These are phyloP conservation scores for Dactylellina leptospora DNA, from an alignment of 2,329 filamentous ascomycete species.

Conservation along the genomic window DNA sequence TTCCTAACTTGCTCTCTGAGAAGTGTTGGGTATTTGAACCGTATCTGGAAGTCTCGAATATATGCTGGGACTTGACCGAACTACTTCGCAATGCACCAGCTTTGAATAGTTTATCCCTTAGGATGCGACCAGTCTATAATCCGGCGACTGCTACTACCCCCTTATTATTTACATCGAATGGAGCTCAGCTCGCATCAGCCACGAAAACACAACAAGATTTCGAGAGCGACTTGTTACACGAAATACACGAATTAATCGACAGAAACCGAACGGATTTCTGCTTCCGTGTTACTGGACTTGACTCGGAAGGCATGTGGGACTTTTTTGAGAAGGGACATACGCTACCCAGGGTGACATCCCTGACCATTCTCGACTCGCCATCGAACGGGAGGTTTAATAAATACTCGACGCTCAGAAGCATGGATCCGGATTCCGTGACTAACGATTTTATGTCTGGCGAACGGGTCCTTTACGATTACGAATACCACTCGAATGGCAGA, in stretches of 20 bases:
- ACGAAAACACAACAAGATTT: slow-evolving; percentile 51
- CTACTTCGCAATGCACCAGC: slow-evolving; percentile 32
- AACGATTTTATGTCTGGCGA: slow-evolving; percentile 51
- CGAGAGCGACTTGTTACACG: slow-evolving; percentile 46
- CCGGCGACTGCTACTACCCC: slow-evolving; percentile 42
- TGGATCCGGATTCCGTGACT: slow-evolving; percentile 48
- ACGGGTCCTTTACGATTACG: slow-evolving; percentile 48
- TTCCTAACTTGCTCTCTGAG: slow-evolving; percentile 47
- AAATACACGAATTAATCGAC: slow-evolving; percentile 50
- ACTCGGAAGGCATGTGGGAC: slow-evolving; percentile 51
- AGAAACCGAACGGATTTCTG: slow-evolving; percentile 38
- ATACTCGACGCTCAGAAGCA: slow-evolving; percentile 45
- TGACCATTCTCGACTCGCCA: slow-evolving; percentile 44
- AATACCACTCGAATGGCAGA: slow-evolving; percentile 42
- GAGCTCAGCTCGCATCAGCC: slow-evolving; percentile 36
- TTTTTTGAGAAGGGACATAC: slow-evolving; percentile 51
- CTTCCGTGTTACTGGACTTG: slow-evolving; percentile 48
- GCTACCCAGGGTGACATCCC: slow-evolving; percentile 39
- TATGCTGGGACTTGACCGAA: slow-evolving; percentile 50
- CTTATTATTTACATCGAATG: slow-evolving; percentile 44
- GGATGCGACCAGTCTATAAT: slow-evolving; percentile 48
- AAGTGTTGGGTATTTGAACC: slow-evolving; percentile 52
- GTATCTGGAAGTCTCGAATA: slow-evolving; percentile 49
- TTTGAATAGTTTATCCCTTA: slow-evolving; percentile 39
- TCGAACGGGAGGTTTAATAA: slow-evolving; percentile 52